Evolutionary conservation across 1,139 yeast genomes (phyloP), one percentile per base, ranked within the genome.

Genomic region (Zygoascus meyerae): DNA sequence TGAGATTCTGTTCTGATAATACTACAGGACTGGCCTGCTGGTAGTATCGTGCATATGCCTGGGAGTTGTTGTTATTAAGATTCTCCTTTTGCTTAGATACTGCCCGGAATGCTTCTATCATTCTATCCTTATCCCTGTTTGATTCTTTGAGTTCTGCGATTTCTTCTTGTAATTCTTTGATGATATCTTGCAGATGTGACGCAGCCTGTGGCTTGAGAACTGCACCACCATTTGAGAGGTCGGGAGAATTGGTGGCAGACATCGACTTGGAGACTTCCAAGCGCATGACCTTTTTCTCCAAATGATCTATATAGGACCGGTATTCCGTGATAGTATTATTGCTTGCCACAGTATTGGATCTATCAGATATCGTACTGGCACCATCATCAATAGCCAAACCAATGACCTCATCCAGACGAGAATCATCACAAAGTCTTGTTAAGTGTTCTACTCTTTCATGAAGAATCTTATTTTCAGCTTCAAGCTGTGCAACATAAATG

Each of bases 381-480:
- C 42, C 48, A 12, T 39, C 37, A 21, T 48, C 52, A 5, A 44
- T 31, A 12, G 51, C 57, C n/a, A 55, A 46, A 0, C 63, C 58
- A n/a, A 65, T 57, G 9, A 68, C 48, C 29, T 58, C 62, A 52
- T 78, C 83, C 0, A 83, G 75, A 49, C 72, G 71, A 47, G 73
- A 77, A 42, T 79, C 71, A 56, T 81, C 86, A 34, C 79, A 75
- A 33, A 83, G 64, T 48, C 92, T 68, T 9, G 77, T 75, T 40
- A 79, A 66, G 61, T 84, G 92, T 53, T 83, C 89, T n/a, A 83
- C 68, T 54, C 78, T 76, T 56, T 84, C 92, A 48, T 74, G 72
- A 33, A 83, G 63, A 1, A 83, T 72, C 49, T 70, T 70, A 54
- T 80, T 81, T 54, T 83, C 90, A 0, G 85, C 77, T 46, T 73